Base-by-base conservation (phyloP, 2,329 filamentous ascomycete species). In the Microdochium trichocladiopsis region DNA sequence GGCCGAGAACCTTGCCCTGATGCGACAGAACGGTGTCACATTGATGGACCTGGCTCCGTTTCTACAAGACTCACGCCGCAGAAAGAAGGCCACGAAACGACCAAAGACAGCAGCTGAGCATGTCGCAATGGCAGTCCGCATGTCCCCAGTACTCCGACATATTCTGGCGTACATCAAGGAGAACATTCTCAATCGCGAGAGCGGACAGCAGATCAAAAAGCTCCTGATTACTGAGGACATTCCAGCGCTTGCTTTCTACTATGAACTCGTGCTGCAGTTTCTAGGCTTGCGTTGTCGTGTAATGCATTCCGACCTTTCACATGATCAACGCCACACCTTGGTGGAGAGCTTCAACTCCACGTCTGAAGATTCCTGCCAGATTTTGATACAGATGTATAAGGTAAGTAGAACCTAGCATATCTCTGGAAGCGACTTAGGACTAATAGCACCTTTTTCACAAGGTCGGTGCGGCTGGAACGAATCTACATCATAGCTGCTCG, bases 351-450 rank as follows among this genome's bases (percentile, higher is more conserved):
- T 66, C 53, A 66, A 65, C 23, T 50, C 50, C 8, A 53, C 52
- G 4, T 4, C 28, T 0, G 22, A 51, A 2, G 22, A 56, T 2
- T 61, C 61, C 1, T 63, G 60, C 51, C 63, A 66, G 22, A 56
- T 66, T 2, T n/a, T 66, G 18, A 64, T 66, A 6, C 63, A 65
- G 51, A 56, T 63, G 55, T 64, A 64, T 50, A 59, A 52, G 1
- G 63, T 66, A n/a, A 59, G 58, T 0, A 63, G 63, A 28, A 62
- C 61, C 0, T 63, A 63, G 1, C 60, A 60, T 0, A 66, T 16
- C 33, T 37, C 18, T n/a, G n/a, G n/a, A n/a, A n/a, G n/a, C n/a
- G n/a, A n/a, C n/a, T n/a, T n/a, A n/a, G n/a, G n/a, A n/a, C n/a
- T n/a, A n/a, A n/a, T n/a, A n/a, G n/a, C n/a, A n/a, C n/a, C n/a